Base-by-base conservation (phyloP, 2,329 filamentous ascomycete species). In the Cytospora piceae region DNA sequence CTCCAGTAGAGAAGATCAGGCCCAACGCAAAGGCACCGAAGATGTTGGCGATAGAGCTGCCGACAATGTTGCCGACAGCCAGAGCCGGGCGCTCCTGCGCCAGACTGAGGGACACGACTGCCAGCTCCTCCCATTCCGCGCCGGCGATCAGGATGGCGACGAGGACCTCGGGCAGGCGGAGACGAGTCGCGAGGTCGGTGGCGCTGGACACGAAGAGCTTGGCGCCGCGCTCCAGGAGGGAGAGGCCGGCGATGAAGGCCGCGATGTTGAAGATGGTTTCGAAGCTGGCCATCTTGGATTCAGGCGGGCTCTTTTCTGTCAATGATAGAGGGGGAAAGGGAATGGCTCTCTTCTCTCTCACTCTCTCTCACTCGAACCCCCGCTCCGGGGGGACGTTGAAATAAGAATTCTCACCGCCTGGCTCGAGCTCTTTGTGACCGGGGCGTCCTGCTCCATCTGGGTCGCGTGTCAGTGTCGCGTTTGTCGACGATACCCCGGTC, bases 51-150 rank as follows among this genome's bases (percentile, higher is more conserved):
- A 86, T 82, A 42, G 78, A 76, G 22, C 82, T 83, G n/a, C 83
- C 83, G 67, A 85, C 71, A 58, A 85, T 77, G 67, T 85, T 86
- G n/a, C 83, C 83, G 0, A 85, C 70, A 12, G 83, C 83, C 9
- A 85, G 74, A 1, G 82, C 78, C 0, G 78, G 76, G 29, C 79
- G 81, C 32, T 77, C 73, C 61, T 80, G 81, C 3, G 78, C 74
- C 37, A 85, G 74, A 11, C 81, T 78, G 24, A 80, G 79, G 14
- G 83, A 69, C 2, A 85, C 79, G 0, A 86, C 82, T 1, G 77
- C 79, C 37, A 85, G 78, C 79, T 85, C 83, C 78, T 86, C 84
- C 77, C 80, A 86, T 74, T 85, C 83, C 52, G 79, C 82, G 22
- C 83, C 83, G 15, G 80, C 82, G 3, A 83, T 85, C 42, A 86